Evolutionary conservation across 306 rosid genomes (phyloP).

Genomic region (Ormosia semicastrata): DNA sequence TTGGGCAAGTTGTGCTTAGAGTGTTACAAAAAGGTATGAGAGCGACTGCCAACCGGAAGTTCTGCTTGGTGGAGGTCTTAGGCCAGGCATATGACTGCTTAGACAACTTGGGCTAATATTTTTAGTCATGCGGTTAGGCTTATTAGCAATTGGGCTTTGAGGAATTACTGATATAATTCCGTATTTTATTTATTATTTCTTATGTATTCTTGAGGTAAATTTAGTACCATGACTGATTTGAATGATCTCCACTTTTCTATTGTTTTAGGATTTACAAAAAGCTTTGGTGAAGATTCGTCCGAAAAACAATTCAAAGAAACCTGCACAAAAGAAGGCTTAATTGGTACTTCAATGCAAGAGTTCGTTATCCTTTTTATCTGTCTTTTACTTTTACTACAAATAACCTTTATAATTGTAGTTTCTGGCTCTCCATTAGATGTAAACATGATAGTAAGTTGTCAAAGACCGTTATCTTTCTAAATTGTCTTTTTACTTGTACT

Average conservation of each 20-base stretch:
- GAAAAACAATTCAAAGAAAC: slow-evolving; percentile 86
- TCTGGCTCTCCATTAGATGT: background rate
- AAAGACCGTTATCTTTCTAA: background rate
- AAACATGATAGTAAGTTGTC: slow-evolving; percentile 18
- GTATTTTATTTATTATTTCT: background rate
- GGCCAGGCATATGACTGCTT: background rate
- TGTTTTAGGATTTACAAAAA: slow-evolving; percentile 69
- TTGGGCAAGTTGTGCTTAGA: background rate
- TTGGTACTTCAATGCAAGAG: background rate
- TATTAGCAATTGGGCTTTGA: background rate
- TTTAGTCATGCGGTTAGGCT: background rate
- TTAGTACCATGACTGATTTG: background rate
- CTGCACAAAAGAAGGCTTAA: slow-evolving; percentile 41
- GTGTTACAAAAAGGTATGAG: background rate
- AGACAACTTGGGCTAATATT: background rate
- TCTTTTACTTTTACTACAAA: background rate
- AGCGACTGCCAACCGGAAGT: background rate
- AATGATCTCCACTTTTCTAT: slow-evolving; percentile 7
- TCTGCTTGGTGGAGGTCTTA: background rate
- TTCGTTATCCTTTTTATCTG: too few species aligned
- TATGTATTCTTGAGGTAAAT: background rate
- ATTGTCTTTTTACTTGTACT: background rate
- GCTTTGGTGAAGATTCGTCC: slow-evolving; percentile 85
- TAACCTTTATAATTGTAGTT: background rate
- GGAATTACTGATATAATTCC: background rate